Evolutionary conservation across 192 early-diverging fungal species (phyloP).

Genomic region (Podila epigama): DNA sequence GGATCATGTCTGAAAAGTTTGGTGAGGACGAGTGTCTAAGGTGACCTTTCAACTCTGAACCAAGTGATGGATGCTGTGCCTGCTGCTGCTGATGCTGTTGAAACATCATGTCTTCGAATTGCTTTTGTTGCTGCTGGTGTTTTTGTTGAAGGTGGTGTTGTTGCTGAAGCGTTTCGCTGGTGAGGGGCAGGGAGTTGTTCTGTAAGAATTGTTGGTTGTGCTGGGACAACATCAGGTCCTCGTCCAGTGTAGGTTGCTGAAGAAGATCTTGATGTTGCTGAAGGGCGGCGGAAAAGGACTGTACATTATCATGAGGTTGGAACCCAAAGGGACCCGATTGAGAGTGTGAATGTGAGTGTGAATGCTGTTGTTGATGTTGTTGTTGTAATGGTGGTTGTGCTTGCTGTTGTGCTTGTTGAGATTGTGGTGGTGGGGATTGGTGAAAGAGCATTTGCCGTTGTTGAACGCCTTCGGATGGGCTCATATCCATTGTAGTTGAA

Average conservation of each 20-base stretch:
- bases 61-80: constrained; percentile 4
- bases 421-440: background rate
- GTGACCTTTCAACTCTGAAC: constrained; percentile 28
- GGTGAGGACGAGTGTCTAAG: constrained; percentile 25
- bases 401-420: constrained; percentile 1
- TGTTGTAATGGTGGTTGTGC: background rate
- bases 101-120: constrained; percentile 38
- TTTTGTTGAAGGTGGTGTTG: constrained; percentile 11
- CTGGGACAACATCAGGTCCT: background rate
- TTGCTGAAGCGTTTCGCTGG: constrained; percentile 1
- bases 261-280: constrained; percentile 2
- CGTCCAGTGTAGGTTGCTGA: background rate
- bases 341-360: constrained; percentile 3
- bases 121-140: constrained; percentile 21
- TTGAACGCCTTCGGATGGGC: constrained; percentile 6
- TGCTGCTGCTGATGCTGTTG: constrained; percentile 13
- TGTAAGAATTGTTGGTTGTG: background rate
- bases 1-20: constrained; percentile 35
- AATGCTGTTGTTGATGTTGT: constrained; percentile 1
- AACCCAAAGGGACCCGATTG: constrained; percentile 11
- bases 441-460: background rate
- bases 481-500: constrained; percentile 16
- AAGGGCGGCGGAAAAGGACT: background rate
- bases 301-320: constrained; percentile 10
- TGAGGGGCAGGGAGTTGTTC: constrained; percentile 3